Evolutionary conservation across 1,139 yeast species (phyloP), one percentile per base, ranked within the genome.

Genomic region (Yamadazyma diddensiae): DNA sequence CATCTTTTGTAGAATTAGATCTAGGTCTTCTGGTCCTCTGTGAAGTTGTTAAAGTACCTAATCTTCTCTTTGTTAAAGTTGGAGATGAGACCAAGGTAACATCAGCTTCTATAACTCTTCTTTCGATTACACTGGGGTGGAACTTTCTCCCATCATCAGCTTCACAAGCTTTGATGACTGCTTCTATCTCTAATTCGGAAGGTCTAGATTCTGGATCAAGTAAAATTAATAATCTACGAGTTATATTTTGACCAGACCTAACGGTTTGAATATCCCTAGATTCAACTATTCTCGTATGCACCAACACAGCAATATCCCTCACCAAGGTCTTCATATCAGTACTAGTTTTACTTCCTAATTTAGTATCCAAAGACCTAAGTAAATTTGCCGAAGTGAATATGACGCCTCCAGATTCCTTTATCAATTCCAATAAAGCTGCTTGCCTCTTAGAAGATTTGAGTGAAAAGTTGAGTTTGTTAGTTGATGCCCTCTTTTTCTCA

Each of bases 281-380:
- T 31, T 61, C 65, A 13, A 68, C 31, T 3, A 49, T 51, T 2
- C 53, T 51, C 31, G 39, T 41, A 6, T 46, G 40, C 2, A 55
- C 53, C 15, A 62, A 42, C 10, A 45, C 34, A 2, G 57, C 49
- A 1, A 72, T 62, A 46, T 75, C 81, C 29, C 75, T 57, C 1
- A 62, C 60, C 6, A 74, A 36, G 0, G 82, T 76, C 36, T 67
- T 68, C 34, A 60, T 56, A 46, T 75, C 82, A 2, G 77, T 67
- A 1, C 46, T 36, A 9, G 75, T 69, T 2, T 55, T 47, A 15
- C 50, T 53, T 3, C 61, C 62, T 30, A 74, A 45, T 11, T 46
- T 37, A 27, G 52, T 49, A 30, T 74, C 75, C 12, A 75, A 40
- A 8, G 40, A 35, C 14, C 68, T 53, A 28, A 65, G 50, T 15